phyloP scores from a whole-genome alignment of 345 rosid species.

The Murraya paniculata region DNA sequence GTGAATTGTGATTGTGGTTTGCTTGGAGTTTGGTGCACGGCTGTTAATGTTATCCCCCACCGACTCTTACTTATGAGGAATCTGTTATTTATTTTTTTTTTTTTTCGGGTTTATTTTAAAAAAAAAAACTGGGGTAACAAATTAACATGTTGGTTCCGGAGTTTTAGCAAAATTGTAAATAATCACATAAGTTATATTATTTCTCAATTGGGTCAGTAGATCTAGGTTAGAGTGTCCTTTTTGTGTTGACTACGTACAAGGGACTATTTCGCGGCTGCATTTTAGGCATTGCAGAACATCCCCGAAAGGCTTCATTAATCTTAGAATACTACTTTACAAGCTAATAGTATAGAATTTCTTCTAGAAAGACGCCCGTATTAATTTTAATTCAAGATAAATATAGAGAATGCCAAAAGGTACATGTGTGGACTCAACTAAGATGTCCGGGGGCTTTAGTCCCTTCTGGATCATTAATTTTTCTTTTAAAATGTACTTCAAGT shows the following conservation, averaged over 20 bases:
- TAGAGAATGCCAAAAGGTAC: rapidly evolving
- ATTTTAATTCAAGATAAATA: rapidly evolving
- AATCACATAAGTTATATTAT: too few species aligned
- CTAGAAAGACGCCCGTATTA: too few species aligned
- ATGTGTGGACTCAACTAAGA: too few species aligned
- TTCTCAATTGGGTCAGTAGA: neutral
- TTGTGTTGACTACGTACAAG: neutral
- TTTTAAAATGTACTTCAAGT: too few species aligned
- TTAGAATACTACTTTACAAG: too few species aligned
- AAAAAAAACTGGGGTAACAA: neutral
- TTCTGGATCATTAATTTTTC: too few species aligned
- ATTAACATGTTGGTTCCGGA: neutral
- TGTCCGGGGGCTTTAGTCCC: too few species aligned
- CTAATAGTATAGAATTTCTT: too few species aligned
- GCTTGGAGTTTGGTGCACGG: slow-evolving; percentile 10
- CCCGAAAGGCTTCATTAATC: too few species aligned
- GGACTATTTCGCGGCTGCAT: too few species aligned
- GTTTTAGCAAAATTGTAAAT: too few species aligned
- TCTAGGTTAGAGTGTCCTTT: neutral
- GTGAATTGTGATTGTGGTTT: neutral
- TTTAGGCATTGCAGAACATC: too few species aligned
- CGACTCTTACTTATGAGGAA: neutral
- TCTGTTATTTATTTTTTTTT: neutral
- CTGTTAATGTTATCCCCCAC: neutral
- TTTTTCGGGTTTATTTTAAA: neutral